Evolutionary conservation across 345 rosid species (phyloP).

Genomic region (Gossypium longicalyx): DNA sequence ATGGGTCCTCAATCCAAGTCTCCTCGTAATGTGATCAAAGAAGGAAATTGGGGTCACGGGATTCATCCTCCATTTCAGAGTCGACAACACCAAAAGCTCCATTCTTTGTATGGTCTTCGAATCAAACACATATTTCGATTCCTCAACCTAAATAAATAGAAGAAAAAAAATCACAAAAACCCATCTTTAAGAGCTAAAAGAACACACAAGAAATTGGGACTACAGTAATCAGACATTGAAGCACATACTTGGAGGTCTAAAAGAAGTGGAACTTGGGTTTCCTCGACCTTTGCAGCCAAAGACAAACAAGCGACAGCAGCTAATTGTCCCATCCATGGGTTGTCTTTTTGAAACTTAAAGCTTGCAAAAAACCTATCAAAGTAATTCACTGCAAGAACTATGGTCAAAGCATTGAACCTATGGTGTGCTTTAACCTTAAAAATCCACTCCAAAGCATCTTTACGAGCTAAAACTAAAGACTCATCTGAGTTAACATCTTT

Average conservation of each 20-base stretch:
- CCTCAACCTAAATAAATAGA: constrained; percentile 49
- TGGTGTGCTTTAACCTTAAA: constrained; percentile 52
- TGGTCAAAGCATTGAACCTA: constrained; percentile 64
- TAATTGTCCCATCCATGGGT: constrained; percentile 92
- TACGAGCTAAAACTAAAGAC: constrained; percentile 40
- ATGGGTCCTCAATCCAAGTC: constrained; percentile 53
- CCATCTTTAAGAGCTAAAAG: neutral
- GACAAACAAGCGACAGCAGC: constrained; percentile 83
- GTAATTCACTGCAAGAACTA: constrained; percentile 76
- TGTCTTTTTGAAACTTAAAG: constrained; percentile 48
- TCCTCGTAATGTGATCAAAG: constrained; percentile 66
- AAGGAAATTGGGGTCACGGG: constrained; percentile 84
- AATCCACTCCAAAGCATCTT: constrained; percentile 73
- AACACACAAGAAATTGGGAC: constrained; percentile 22
- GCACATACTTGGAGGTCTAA: constrained; percentile 70
- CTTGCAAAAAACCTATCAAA: constrained; percentile 76
- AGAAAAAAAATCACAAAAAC: constrained; percentile 9
- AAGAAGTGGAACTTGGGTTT: constrained; percentile 74
- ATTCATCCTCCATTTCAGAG: constrained; percentile 84
- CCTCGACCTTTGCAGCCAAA: constrained; percentile 90
- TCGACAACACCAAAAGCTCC: constrained; percentile 83
- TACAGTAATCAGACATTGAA: constrained; percentile 10
- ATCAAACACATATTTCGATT: constrained; percentile 67
- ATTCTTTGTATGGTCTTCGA: constrained; percentile 82
- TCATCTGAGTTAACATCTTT: constrained; percentile 32